Percentiles rank a stretch among this genome's conserved stretches.
Evolutionary conservation across 1,139 yeast species (phyloP).

Genomic region (Nakaseomyces delphensis): DNA sequence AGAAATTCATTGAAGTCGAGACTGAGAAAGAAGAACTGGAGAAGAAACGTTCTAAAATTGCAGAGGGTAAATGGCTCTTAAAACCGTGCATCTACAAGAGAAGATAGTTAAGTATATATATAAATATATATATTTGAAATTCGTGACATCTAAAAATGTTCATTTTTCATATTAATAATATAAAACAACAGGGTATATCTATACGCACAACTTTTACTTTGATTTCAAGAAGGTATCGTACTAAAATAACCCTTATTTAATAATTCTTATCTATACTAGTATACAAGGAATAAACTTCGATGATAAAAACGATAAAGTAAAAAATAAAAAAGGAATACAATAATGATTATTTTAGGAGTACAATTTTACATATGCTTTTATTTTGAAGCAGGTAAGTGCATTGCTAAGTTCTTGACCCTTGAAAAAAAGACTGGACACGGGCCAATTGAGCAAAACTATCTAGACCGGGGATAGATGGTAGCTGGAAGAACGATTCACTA

Average conservation of each 20-base stretch:
- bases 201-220: too few relatives aligned
- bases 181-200: too few relatives aligned
- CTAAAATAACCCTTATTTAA: too few relatives aligned
- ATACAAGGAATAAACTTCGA: too few relatives aligned
- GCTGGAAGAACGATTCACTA: conserved; percentile 24
- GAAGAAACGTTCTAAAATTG: conserved; percentile 43
- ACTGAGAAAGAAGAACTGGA: conserved; percentile 52
- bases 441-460: conserved; percentile 22
- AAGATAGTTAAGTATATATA: conserved; percentile 38
- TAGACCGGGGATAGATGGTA: conserved; percentile 26
- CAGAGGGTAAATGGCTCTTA: conserved; percentile 81
- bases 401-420: conserved; percentile 6
- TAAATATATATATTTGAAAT: background rate
- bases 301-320: too few relatives aligned
- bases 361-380: background rate
- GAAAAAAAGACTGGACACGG: conserved; percentile 26
- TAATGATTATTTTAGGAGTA: too few relatives aligned
- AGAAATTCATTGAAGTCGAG: conserved; percentile 65
- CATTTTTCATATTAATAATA: background rate
- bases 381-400: background rate
- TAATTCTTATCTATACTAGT: too few relatives aligned
- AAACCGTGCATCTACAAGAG: conserved; percentile 95
- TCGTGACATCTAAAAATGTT: background rate
- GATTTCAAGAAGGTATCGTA: too few relatives aligned
- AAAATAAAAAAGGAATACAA: too few relatives aligned